Conservation (phyloP, 139 green algal genomes). For the Micractinium conductrix region DNA sequence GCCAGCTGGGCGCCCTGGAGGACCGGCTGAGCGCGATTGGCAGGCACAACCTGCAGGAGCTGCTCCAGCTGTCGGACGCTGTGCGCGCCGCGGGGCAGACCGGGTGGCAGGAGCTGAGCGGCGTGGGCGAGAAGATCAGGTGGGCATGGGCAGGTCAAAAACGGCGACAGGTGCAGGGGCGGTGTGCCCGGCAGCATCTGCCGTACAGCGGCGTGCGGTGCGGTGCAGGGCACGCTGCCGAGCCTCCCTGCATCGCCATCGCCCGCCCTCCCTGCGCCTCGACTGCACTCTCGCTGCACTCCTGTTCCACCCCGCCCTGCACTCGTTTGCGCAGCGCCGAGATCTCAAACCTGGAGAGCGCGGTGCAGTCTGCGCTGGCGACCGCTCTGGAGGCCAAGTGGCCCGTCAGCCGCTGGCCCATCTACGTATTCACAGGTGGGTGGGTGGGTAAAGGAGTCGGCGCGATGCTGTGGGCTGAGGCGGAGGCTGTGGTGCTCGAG, state of each 20-base stretch:
- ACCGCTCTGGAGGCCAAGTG: slow-evolving; percentile 28
- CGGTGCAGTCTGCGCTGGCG: slow-evolving; percentile 13
- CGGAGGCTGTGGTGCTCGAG: no score
- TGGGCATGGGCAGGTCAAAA: not conserved
- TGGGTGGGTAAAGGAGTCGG: no score
- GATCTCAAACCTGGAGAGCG: not conserved
- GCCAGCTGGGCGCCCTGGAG: slow-evolving; percentile 32
- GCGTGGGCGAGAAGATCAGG: slow-evolving; percentile 1
- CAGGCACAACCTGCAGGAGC: slow-evolving; percentile 40
- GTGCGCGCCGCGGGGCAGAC: not conserved
- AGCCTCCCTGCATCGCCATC: no score
- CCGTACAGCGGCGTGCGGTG: no score
- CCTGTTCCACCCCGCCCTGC: no score
- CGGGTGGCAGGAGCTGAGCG: slow-evolving; percentile 28
- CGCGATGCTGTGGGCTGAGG: no score
- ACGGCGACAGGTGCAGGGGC: no score
- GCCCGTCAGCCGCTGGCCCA: slow-evolving; percentile 64
- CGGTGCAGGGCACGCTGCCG: no score
- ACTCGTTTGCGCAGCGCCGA: no score
- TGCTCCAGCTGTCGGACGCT: not conserved
- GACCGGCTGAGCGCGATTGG: slow-evolving; percentile 21
- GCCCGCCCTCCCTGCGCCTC: no score
- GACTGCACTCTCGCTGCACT: no score
- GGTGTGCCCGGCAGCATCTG: no score
- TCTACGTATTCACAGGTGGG: slow-evolving; percentile 82